These are phyloP conservation scores for Neoarthrinium moseri DNA, from an alignment of 2,329 filamentous ascomycete species.

Conservation along the genomic window DNA sequence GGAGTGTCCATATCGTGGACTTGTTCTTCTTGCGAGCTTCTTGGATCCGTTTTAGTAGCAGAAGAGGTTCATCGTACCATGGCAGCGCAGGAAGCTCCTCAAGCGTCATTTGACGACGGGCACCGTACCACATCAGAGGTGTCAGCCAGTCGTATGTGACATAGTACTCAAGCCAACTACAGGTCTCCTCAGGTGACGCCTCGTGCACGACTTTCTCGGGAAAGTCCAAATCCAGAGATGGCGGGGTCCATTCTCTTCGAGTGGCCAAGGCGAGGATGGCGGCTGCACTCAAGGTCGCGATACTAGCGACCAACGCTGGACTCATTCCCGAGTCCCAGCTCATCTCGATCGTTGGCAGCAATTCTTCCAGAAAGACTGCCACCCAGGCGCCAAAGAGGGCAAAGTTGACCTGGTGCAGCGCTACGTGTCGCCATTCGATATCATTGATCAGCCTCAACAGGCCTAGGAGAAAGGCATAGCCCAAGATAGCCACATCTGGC, in stretches of 20 bases:
- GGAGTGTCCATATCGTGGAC: conserved; percentile 43
- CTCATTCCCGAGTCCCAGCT: conserved; percentile 28
- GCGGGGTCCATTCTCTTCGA: conserved; percentile 50
- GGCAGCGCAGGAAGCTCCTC: conserved; percentile 47
- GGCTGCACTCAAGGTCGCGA: conserved; percentile 35
- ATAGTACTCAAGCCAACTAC: conserved; percentile 53
- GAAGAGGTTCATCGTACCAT: conserved; percentile 54
- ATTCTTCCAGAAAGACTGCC: conserved; percentile 33
- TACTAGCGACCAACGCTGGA: conserved; percentile 30
- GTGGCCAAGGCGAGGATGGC: conserved; percentile 41
- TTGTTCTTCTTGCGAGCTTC: conserved; percentile 40
- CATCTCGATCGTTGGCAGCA: conserved; percentile 43
- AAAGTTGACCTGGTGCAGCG: conserved; percentile 49
- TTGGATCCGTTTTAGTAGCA: conserved; percentile 43
- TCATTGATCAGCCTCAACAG: conserved; percentile 39
- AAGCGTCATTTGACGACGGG: conserved; percentile 41
- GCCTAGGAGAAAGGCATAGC: conserved; percentile 43
- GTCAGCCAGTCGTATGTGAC: conserved; percentile 51
- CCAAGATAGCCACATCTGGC: conserved; percentile 33
- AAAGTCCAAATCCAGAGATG: conserved; percentile 36
- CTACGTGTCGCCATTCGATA: conserved; percentile 42
- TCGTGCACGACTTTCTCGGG: conserved; percentile 34
- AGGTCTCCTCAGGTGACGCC: conserved; percentile 50
- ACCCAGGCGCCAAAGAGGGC: conserved; percentile 35
- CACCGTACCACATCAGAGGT: conserved; percentile 46